These are phyloP conservation scores for Ensete ventricosum DNA, from an alignment of 176 grass and related monocot species.

Conservation along the genomic window DNA sequence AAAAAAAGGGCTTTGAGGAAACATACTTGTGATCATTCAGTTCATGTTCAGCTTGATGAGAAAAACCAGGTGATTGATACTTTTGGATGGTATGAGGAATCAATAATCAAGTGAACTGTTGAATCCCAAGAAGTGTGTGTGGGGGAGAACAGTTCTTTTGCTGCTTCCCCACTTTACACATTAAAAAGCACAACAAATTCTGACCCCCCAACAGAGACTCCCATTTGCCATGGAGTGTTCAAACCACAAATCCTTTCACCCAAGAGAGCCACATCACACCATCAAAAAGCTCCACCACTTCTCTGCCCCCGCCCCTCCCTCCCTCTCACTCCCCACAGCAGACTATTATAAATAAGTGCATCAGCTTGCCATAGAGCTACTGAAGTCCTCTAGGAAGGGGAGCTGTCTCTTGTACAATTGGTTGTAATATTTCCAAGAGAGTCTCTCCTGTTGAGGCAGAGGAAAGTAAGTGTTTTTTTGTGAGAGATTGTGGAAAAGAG, in stretches of 20 bases:
- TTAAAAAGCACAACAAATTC: constrained; percentile 43
- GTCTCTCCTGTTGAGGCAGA: constrained; percentile 10
- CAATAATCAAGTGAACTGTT: background rate
- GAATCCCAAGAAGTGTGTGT: background rate
- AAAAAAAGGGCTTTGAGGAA: too few species aligned
- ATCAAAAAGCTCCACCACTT: background rate
- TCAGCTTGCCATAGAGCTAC: constrained; percentile 29
- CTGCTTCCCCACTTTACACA: constrained; percentile 20
- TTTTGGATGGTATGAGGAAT: background rate
- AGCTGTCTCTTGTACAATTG: background rate
- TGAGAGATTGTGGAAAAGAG: background rate
- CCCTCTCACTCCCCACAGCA: background rate
- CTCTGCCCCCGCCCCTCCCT: constrained; percentile 21
- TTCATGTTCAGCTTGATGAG: background rate
- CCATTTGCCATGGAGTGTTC: constrained; percentile 28
- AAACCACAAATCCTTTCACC: constrained; percentile 23
- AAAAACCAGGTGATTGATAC: background rate
- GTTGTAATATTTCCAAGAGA: background rate
- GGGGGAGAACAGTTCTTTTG: background rate
- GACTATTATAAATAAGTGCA: constrained; percentile 64
- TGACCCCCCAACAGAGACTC: constrained; percentile 48
- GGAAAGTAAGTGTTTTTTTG: background rate
- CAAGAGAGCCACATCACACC: background rate
- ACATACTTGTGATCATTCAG: background rate
- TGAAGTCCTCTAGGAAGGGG: constrained; percentile 12